Evolutionary conservation across 1,284 basidiomycete species (phyloP).

Genomic region (Mycosarcoma mackinlayi): DNA sequence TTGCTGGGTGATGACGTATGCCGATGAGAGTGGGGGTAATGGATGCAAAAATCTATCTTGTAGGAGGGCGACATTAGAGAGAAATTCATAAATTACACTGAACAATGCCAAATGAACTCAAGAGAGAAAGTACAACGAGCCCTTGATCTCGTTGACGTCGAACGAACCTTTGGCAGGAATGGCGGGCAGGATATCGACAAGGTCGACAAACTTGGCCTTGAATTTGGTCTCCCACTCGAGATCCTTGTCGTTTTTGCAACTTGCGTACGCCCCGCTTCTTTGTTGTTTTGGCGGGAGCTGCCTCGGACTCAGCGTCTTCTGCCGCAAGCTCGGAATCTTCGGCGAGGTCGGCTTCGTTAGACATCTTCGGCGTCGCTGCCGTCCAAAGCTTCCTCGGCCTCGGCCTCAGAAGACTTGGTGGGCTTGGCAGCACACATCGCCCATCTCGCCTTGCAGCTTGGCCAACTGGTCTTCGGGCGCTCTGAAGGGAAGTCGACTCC

Average conservation of each 20-base stretch:
- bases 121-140: slow-evolving; percentile 65
- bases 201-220: slow-evolving; percentile 75
- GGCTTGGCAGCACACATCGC: slow-evolving; percentile 30
- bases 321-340: slow-evolving; percentile 16
- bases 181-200: slow-evolving; percentile 82
- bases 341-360: slow-evolving; percentile 11
- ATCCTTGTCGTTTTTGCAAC: slow-evolving; percentile 27
- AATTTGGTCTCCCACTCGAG: slow-evolving; percentile 39
- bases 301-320: slow-evolving; percentile 6
- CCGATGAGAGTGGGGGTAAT: no score
- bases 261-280: slow-evolving; percentile 15
- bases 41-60: slow-evolving; percentile 1
- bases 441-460: slow-evolving; percentile 28
- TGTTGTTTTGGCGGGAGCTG: background rate
- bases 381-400: slow-evolving; percentile 20
- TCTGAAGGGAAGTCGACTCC: slow-evolving; percentile 21
- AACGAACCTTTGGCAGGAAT: slow-evolving; percentile 88
- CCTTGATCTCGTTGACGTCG: slow-evolving; percentile 80
- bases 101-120: slow-evolving; percentile 13
- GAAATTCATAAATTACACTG: background rate
- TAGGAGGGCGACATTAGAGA: slow-evolving; percentile 2
- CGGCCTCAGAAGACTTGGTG: slow-evolving; percentile 11
- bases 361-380: slow-evolving; percentile 16
- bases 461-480: slow-evolving; percentile 37
- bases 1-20: no score